Evolutionary conservation across 2,329 filamentous ascomycete genomes (phyloP).

Genomic region (Paracamarosporium sp.): DNA sequence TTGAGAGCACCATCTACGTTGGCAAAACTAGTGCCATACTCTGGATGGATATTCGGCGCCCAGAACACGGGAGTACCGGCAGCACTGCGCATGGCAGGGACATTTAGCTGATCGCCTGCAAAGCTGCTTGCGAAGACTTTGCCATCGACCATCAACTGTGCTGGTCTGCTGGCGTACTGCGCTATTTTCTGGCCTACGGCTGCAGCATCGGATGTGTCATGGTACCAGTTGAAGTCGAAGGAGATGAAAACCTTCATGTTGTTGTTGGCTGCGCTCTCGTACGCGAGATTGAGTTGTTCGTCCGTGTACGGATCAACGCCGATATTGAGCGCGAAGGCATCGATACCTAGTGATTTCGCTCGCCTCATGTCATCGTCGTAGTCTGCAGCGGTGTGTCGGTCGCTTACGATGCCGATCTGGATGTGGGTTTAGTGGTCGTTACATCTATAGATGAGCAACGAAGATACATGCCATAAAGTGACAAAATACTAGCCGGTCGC

Average conservation of each 20-base stretch:
- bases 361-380: conserved; percentile 32
- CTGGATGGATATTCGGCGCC: not conserved
- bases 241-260: conserved; percentile 34
- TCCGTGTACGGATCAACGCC: conserved; percentile 23
- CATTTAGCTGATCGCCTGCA: conserved; percentile 25
- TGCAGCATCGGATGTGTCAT: conserved; percentile 8
- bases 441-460: not conserved
- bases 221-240: conserved; percentile 30
- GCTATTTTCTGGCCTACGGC: conserved; percentile 25
- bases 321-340: conserved; percentile 41
- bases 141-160: conserved; percentile 28
- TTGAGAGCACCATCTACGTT: conserved; percentile 30
- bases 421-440: not conserved
- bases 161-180: conserved; percentile 19
- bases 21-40: not conserved
- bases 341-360: conserved; percentile 36
- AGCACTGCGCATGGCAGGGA: conserved; percentile 13
- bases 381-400: conserved; percentile 24
- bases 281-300: conserved; percentile 27
- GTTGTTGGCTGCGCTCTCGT: conserved; percentile 28
- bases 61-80: not conserved
- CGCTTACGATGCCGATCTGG: conserved; percentile 32
- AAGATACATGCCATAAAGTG: not conserved
- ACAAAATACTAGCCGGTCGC: not conserved
- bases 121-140: conserved; percentile 37